These are phyloP conservation scores for Penicillium thymicola DNA, from an alignment of 2,329 filamentous ascomycete species.

Conservation along the genomic window DNA sequence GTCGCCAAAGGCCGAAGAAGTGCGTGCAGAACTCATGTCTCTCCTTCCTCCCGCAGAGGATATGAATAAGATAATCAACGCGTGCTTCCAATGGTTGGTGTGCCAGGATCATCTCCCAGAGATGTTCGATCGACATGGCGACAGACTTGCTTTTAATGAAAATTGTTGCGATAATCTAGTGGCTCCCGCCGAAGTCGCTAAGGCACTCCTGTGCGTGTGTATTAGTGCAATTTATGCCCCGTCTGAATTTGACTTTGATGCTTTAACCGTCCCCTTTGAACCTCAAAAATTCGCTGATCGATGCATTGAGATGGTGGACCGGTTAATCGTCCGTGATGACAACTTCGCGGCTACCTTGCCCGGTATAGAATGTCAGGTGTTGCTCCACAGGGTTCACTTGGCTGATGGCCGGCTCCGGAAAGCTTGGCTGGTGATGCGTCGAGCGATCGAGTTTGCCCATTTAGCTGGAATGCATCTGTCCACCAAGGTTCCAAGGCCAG, in stretches of 20 bases:
- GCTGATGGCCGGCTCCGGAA: constrained; percentile 55
- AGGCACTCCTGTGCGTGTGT: constrained; percentile 45
- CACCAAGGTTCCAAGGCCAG: constrained; percentile 26
- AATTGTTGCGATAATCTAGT: constrained; percentile 18
- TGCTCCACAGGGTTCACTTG: constrained; percentile 53
- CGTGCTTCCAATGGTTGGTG: constrained; percentile 28
- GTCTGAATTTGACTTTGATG: constrained; percentile 36
- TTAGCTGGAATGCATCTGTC: constrained; percentile 49
- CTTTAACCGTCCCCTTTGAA: constrained; percentile 37
- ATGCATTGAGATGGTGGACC: constrained; percentile 48
- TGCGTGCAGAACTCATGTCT: constrained; percentile 27
- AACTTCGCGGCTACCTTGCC: constrained; percentile 51
- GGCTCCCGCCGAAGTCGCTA: constrained; percentile 39
- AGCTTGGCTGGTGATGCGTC: constrained; percentile 52
- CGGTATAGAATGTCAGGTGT: constrained; percentile 52
- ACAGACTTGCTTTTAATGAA: constrained; percentile 3
- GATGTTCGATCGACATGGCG: constrained; percentile 19
- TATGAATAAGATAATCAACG: constrained; percentile 31
- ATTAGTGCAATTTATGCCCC: constrained; percentile 45
- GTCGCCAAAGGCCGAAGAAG: constrained; percentile 28
- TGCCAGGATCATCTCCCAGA: constrained; percentile 38
- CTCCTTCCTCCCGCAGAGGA: constrained; percentile 36
- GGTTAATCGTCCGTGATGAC: constrained; percentile 49
- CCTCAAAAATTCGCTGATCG: constrained; percentile 45
- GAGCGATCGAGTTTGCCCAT: constrained; percentile 52